Conservation (phyloP, 495 filamentous ascomycete species). For the Bathelium albidoporum region DNA sequence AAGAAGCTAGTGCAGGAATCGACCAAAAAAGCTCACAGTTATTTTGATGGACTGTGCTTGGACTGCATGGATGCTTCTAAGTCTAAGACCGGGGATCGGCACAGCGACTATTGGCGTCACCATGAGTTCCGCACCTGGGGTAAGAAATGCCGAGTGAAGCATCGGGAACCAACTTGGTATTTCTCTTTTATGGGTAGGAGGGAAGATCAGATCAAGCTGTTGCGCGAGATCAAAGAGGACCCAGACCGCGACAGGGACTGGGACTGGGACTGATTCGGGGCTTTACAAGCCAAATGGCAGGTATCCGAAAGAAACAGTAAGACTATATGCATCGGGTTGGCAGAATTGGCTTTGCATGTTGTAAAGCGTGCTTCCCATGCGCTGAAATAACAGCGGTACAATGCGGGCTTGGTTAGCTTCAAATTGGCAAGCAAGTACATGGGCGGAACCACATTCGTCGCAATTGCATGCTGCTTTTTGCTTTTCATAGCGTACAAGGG, state of each 20-base stretch:
- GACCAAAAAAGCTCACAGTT: neutral
- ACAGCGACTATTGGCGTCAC: constrained; percentile 14
- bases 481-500: no score
- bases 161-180: constrained; percentile 16
- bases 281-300: neutral
- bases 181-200: constrained; percentile 12
- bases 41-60: constrained; percentile 18
- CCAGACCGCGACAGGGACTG: neutral
- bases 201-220: neutral
- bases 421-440: neutral
- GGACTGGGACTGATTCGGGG: neutral
- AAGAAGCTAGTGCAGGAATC: neutral
- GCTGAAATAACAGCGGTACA: neutral
- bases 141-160: constrained; percentile 7
- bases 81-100: constrained; percentile 8
- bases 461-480: no score
- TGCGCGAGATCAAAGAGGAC: neutral
- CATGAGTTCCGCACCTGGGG: constrained; percentile 1
- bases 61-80: constrained; percentile 15
- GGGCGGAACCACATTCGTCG: neutral
- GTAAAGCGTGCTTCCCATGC: neutral
- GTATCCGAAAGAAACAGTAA: no score
- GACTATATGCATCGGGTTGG: no score
- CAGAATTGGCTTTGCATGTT: no score
- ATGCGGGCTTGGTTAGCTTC: neutral